Evolutionary conservation across 2,329 filamentous ascomycete species (phyloP).

Genomic region (Ophiostoma tasmaniense): DNA sequence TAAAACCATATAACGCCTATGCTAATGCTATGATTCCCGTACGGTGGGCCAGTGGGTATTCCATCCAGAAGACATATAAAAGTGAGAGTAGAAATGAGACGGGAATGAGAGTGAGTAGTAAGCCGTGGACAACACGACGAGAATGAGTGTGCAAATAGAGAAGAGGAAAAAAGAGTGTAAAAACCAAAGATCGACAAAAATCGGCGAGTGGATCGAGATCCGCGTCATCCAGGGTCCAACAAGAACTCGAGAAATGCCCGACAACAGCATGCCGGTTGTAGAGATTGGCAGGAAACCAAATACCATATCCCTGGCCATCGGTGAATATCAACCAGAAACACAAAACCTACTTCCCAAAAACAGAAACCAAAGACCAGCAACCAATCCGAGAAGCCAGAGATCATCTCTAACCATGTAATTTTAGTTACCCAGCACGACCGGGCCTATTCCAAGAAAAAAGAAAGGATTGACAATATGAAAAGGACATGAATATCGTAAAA

Average conservation of each 20-base stretch:
- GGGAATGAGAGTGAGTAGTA: not conserved
- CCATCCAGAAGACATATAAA: not conserved
- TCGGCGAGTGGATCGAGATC: not conserved
- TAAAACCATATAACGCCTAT: not conserved
- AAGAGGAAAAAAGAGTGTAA: too few relatives aligned
- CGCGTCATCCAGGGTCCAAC: not conserved
- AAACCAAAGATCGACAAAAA: not conserved
- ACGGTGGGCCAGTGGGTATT: not conserved
- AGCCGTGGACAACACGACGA: not conserved
- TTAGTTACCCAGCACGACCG: not conserved
- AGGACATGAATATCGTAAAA: not conserved
- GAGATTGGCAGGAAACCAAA: not conserved
- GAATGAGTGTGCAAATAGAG: not conserved
- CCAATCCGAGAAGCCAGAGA: not conserved
- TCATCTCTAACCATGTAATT: not conserved
- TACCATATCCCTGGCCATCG: not conserved
- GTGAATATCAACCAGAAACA: not conserved
- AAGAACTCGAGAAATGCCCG: not conserved
- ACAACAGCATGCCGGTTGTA: not conserved
- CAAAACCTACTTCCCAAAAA: not conserved
- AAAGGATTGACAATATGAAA: not conserved
- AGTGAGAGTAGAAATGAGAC: not conserved
- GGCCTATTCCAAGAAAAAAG: not conserved
- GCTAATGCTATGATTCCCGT: not conserved
- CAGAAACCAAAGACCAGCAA: too few relatives aligned